phyloP scores from a whole-genome alignment of 1,284 basidiomycete species.

The Wallemia hederae region DNA sequence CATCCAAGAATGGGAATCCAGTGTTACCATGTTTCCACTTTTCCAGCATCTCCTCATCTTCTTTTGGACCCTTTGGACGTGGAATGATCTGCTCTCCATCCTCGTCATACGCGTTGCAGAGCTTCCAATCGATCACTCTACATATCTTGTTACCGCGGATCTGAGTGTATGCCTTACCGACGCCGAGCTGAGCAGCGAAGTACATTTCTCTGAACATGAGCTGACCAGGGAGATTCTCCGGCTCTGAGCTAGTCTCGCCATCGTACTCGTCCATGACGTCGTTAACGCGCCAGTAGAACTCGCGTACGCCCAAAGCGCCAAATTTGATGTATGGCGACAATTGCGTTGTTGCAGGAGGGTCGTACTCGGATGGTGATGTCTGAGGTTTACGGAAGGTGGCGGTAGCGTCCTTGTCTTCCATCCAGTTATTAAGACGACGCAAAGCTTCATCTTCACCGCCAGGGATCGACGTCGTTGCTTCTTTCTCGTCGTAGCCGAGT shows the following conservation, averaged over 20 bases:
- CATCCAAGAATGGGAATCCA: slow-evolving; percentile 24
- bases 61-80: slow-evolving; percentile 15
- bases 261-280: slow-evolving; percentile 14
- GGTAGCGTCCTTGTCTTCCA: slow-evolving; percentile 16
- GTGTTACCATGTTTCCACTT: slow-evolving; percentile 17
- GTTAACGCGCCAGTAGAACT: slow-evolving; percentile 18
- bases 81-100: slow-evolving; percentile 16
- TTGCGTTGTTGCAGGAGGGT: slow-evolving; percentile 19
- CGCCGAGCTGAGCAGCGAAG: slow-evolving; percentile 18
- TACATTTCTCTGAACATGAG: slow-evolving; percentile 21
- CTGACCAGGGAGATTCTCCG: slow-evolving; percentile 12
- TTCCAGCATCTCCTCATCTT: slow-evolving; percentile 13
- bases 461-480: slow-evolving; percentile 19
- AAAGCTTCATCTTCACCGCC: slow-evolving; percentile 23
- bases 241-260: background rate
- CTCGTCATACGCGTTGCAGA: slow-evolving; percentile 19
- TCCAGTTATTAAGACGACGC: slow-evolving; percentile 17
- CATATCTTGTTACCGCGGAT: slow-evolving; percentile 19
- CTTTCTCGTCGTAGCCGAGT: slow-evolving; percentile 18
- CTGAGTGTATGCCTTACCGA: slow-evolving; percentile 15
- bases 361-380: slow-evolving; percentile 19
- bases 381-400: slow-evolving; percentile 23
- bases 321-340: slow-evolving; percentile 23
- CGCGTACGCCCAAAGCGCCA: slow-evolving; percentile 20
- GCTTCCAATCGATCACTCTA: slow-evolving; percentile 19